Evolutionary conservation across 768 basidiomycete species (phyloP).

Genomic region (Cyathus striatus): DNA sequence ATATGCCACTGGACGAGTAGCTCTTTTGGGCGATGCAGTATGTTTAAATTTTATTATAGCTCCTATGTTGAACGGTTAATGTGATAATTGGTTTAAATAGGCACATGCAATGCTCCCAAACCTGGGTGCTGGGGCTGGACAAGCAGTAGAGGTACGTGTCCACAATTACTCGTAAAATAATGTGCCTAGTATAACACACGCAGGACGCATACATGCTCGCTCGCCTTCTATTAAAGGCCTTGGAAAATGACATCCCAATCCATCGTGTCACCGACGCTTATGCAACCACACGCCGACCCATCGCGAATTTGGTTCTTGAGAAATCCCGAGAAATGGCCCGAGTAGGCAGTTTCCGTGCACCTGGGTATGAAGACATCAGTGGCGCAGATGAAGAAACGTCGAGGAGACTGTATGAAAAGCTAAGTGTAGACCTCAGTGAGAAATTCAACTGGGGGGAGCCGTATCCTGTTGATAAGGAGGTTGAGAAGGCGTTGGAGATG

Average conservation of each 20-base stretch:
- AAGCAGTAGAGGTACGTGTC: conserved; percentile 19
- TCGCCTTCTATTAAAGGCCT: conserved; percentile 26
- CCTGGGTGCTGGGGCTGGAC: conserved; percentile 19
- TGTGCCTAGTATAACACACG: background rate
- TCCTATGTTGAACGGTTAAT: background rate
- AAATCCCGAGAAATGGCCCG: conserved; percentile 3
- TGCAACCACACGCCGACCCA: conserved; percentile 20
- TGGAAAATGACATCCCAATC: conserved; percentile 13
- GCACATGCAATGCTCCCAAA: conserved; percentile 23
- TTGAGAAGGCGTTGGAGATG: too few species aligned
- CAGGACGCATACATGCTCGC: conserved; percentile 42
- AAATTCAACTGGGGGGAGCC: too few species aligned
- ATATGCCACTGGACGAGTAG: background rate
- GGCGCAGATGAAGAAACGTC: background rate
- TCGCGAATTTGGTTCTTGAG: conserved; percentile 8
- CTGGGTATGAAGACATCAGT: conserved; percentile 7
- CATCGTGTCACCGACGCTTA: conserved; percentile 18
- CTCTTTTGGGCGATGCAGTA: background rate
- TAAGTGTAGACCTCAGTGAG: too few species aligned
- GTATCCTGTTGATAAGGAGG: too few species aligned
- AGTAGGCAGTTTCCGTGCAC: conserved; percentile 5
- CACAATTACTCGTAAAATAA: background rate
- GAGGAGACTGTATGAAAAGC: too few species aligned
- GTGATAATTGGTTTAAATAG: conserved; percentile 3
- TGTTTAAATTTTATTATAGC: background rate